phyloP scores from a whole-genome alignment of 148 eudicot species.

The Persicaria maculosa region DNA sequence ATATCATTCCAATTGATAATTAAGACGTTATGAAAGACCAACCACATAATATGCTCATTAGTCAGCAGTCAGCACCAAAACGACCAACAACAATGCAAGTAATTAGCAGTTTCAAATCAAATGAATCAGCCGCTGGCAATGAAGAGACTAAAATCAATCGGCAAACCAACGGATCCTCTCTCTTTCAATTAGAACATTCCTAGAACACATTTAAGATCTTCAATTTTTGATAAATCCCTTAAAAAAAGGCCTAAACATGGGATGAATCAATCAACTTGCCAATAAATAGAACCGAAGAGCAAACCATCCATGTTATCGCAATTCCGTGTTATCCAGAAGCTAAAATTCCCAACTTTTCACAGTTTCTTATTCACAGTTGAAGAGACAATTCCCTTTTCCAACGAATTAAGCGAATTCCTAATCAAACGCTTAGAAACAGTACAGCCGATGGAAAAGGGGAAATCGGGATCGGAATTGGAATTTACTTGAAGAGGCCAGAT shows the following conservation, averaged over 20 bases:
- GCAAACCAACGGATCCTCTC: neutral
- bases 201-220: neutral
- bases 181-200: neutral
- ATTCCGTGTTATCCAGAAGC: neutral
- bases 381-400: neutral
- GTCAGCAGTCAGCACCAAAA: neutral
- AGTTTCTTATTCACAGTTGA: neutral
- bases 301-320: neutral
- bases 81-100: too few species aligned
- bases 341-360: neutral
- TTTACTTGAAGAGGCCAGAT: neutral
- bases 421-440: neutral
- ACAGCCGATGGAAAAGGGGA: neutral
- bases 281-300: neutral
- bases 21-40: neutral
- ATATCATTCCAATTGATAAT: neutral
- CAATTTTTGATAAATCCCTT: neutral
- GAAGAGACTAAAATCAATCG: neutral
- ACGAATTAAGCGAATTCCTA: too few species aligned
- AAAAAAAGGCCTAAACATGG: neutral
- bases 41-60: neutral
- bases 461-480: conserved; percentile 4
- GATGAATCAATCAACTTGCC: neutral
- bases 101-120: neutral
- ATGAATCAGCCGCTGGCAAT: neutral